These are phyloP conservation scores for Lathyrus sativus DNA, from an alignment of 306 rosid genomes.

Conservation along the genomic window DNA sequence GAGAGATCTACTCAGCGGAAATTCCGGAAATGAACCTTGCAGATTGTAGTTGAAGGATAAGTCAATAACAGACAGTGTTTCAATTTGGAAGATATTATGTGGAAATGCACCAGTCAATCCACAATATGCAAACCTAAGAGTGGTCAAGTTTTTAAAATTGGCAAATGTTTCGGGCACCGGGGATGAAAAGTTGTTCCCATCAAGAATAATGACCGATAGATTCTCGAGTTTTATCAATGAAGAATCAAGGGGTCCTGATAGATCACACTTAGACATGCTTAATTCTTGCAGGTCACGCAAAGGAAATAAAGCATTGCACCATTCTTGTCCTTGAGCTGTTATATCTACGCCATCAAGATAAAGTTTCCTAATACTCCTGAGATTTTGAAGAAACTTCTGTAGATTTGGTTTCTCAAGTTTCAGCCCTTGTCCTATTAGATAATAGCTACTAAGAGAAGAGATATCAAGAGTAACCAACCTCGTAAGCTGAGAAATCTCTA, in stretches of 20 bases:
- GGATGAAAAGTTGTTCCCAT: constrained; percentile 37
- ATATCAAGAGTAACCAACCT: constrained; percentile 49
- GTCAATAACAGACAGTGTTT: constrained; percentile 36
- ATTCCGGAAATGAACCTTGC: constrained; percentile 40
- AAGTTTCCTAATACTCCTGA: constrained; percentile 42
- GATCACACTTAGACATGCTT: constrained; percentile 18
- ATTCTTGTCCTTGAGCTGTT: constrained; percentile 44
- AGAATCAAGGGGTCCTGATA: constrained; percentile 45
- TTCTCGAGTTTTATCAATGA: constrained; percentile 27
- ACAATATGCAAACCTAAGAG: constrained; percentile 3
- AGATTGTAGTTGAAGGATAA: constrained; percentile 36
- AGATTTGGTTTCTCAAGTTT: constrained; percentile 46
- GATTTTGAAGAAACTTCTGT: constrained; percentile 33
- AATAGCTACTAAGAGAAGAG: constrained; percentile 19
- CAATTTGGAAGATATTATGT: constrained; percentile 25
- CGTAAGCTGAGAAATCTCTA: constrained; percentile 46
- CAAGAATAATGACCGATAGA: constrained; percentile 37
- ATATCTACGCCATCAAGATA: constrained; percentile 54
- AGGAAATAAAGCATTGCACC: constrained; percentile 42
- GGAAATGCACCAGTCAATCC: constrained; percentile 46
- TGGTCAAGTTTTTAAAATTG: constrained; percentile 29
- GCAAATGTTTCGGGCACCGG: constrained; percentile 40
- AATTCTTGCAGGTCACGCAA: constrained; percentile 34
- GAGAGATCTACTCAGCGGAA: constrained; percentile 33
- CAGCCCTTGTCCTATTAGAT: constrained; percentile 1